These are phyloP conservation scores for Cicer judaicum DNA, from an alignment of 306 rosid species.

Conservation along the genomic window DNA sequence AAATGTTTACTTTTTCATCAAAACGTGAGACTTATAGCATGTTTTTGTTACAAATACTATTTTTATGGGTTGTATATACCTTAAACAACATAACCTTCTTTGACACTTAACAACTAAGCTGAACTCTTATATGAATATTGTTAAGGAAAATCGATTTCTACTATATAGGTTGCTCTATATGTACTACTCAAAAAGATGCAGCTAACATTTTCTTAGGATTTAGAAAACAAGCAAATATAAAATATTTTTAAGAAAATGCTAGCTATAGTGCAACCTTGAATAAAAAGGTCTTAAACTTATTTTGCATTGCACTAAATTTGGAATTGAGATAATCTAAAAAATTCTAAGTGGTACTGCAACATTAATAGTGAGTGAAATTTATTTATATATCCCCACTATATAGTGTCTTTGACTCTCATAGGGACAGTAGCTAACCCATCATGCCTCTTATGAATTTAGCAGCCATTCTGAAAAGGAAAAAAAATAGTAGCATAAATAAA, in stretches of 20 bases:
- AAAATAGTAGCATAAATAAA: too few species aligned
- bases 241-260: not conserved
- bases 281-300: not conserved
- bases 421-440: conserved; percentile 51
- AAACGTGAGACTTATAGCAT: too few species aligned
- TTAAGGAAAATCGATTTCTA: not conserved
- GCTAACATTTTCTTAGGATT: too few species aligned
- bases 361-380: conserved; percentile 19
- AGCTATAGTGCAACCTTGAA: not conserved
- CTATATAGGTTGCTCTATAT: not conserved
- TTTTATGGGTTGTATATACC: too few species aligned
- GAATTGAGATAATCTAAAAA: too few species aligned
- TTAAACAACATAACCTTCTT: too few species aligned
- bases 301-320: not conserved
- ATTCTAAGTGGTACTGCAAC: not conserved
- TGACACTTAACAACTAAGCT: not conserved
- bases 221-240: too few species aligned
- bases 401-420: conserved; percentile 47
- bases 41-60: too few species aligned
- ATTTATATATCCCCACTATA: conserved; percentile 20
- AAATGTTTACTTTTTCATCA: too few species aligned
- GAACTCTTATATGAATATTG: not conserved
- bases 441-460: conserved; percentile 15
- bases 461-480: not conserved
- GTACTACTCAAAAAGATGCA: too few species aligned